A percentile compares a stretch with the other conserved stretches of the same genome.
Conservation (phyloP, 805 yeast species). For the Candida taoyuanica region DNA sequence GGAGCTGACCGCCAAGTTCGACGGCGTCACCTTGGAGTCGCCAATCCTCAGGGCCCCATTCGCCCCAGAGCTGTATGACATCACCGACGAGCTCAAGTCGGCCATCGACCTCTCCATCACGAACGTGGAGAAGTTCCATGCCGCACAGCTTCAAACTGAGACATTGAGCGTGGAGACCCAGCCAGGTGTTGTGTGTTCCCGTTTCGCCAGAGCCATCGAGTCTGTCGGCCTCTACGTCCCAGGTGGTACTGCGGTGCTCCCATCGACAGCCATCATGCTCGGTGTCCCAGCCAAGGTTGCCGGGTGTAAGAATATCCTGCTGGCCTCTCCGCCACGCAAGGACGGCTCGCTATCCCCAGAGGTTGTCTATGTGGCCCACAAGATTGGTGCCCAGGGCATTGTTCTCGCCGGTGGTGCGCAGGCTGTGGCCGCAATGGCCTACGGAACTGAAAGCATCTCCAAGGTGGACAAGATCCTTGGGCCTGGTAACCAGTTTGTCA, state of each 20-base stretch:
- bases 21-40: slow-evolving; percentile 63
- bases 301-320: slow-evolving; percentile 84
- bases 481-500: slow-evolving; percentile 98
- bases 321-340: slow-evolving; percentile 94
- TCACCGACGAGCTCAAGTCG: slow-evolving; percentile 66
- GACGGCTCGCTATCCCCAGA: slow-evolving; percentile 95
- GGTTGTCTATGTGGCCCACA: slow-evolving; percentile 95
- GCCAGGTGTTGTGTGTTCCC: slow-evolving; percentile 90
- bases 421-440: slow-evolving; percentile 98
- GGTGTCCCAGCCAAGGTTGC: slow-evolving; percentile 99
- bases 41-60: slow-evolving; percentile 89
- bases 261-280: slow-evolving; percentile 96
- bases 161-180: slow-evolving; percentile 82
- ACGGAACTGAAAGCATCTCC: slow-evolving; percentile 89
- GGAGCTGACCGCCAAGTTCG: slow-evolving; percentile 90
- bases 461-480: slow-evolving; percentile 97
- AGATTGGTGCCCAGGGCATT: slow-evolving; percentile 86
- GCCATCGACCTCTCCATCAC: slow-evolving; percentile 88
- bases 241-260: slow-evolving; percentile 98
- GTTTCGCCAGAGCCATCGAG: slow-evolving; percentile 93
- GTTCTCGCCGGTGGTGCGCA: slow-evolving; percentile 99
- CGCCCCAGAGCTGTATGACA: slow-evolving; percentile 68
- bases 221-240: slow-evolving; percentile 95
- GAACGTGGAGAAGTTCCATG: slow-evolving; percentile 88
- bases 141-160: slow-evolving; percentile 78